These are phyloP conservation scores for Kuraishia molischiana DNA, from an alignment of 805 yeast species.

Conservation along the genomic window DNA sequence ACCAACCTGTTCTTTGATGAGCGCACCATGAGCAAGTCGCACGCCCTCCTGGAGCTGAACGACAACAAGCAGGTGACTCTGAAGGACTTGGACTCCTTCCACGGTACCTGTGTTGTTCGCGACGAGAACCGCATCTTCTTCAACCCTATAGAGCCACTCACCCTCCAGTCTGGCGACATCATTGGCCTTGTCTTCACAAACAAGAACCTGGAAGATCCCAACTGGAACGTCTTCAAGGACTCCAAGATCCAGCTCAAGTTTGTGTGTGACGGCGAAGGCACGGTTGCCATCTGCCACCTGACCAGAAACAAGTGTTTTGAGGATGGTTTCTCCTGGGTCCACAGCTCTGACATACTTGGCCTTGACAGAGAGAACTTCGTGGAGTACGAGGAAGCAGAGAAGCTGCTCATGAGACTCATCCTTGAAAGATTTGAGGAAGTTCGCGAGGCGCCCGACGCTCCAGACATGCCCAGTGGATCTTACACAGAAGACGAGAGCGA, in stretches of 20 bases:
- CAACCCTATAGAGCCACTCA: neutral
- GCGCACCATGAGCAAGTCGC: neutral
- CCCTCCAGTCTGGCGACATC: conserved; percentile 11
- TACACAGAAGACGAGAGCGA: neutral
- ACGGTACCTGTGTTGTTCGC: neutral
- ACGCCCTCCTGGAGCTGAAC: neutral
- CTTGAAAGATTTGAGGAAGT: too few species aligned
- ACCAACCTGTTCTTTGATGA: neutral
- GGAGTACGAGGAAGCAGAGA: too few species aligned
- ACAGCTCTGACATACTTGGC: neutral
- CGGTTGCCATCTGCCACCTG: conserved; percentile 8
- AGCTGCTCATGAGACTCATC: too few species aligned
- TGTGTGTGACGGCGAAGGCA: conserved; percentile 6
- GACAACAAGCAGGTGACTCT: too few species aligned
- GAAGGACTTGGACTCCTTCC: too few species aligned
- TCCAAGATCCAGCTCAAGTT: conserved; percentile 15
- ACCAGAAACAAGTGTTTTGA: conserved; percentile 4
- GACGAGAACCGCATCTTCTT: neutral
- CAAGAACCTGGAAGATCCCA: neutral
- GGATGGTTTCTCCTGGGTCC: conserved; percentile 1
- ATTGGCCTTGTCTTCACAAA: conserved; percentile 10
- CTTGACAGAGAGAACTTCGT: neutral
- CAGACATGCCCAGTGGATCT: too few species aligned
- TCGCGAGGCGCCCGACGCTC: too few species aligned
- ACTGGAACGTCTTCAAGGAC: conserved; percentile 9